These are phyloP conservation scores for Ceratocystis destructans DNA, from an alignment of 2,329 filamentous ascomycete genomes.

Conservation along the genomic window DNA sequence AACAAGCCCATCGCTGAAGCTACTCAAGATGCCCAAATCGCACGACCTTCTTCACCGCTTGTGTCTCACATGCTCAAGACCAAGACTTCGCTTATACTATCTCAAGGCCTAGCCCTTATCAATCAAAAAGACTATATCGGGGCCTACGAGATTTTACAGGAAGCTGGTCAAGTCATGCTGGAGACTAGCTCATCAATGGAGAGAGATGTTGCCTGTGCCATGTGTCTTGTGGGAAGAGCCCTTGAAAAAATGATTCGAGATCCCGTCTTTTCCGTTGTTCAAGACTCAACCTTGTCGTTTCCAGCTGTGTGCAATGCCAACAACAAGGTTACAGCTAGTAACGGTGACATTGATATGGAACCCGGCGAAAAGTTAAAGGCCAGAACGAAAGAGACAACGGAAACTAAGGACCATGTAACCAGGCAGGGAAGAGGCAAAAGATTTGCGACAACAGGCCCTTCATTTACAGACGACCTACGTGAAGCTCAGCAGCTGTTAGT, in stretches of 20 bases:
- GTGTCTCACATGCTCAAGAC: slow-evolving; percentile 25
- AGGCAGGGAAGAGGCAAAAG: not conserved
- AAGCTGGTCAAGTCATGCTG: slow-evolving; percentile 27
- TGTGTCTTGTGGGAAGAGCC: slow-evolving; percentile 53
- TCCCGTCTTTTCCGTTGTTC: slow-evolving; percentile 75
- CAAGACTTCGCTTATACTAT: slow-evolving; percentile 26
- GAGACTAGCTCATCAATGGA: slow-evolving; percentile 27
- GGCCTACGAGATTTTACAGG: slow-evolving; percentile 42
- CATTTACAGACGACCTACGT: slow-evolving; percentile 46
- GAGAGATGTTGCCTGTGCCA: slow-evolving; percentile 50
- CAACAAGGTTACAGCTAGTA: slow-evolving; percentile 12
- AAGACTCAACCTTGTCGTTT: slow-evolving; percentile 84
- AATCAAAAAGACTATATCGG: slow-evolving; percentile 42
- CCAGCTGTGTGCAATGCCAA: slow-evolving; percentile 45
- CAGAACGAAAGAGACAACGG: slow-evolving; percentile 16
- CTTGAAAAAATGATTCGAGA: slow-evolving; percentile 61
- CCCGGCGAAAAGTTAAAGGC: slow-evolving; percentile 6
- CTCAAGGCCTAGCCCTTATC: slow-evolving; percentile 33
- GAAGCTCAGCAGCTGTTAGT: slow-evolving; percentile 53
- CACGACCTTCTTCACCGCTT: not conserved
- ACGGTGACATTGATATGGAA: slow-evolving; percentile 4
- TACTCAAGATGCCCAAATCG: not conserved
- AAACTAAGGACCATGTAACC: slow-evolving; percentile 16
- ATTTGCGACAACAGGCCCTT: slow-evolving; percentile 21
- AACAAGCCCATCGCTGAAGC: slow-evolving; percentile 1